Base-by-base conservation (phyloP, 2,329 filamentous ascomycete species). In the Rutstroemia sp. region DNA sequence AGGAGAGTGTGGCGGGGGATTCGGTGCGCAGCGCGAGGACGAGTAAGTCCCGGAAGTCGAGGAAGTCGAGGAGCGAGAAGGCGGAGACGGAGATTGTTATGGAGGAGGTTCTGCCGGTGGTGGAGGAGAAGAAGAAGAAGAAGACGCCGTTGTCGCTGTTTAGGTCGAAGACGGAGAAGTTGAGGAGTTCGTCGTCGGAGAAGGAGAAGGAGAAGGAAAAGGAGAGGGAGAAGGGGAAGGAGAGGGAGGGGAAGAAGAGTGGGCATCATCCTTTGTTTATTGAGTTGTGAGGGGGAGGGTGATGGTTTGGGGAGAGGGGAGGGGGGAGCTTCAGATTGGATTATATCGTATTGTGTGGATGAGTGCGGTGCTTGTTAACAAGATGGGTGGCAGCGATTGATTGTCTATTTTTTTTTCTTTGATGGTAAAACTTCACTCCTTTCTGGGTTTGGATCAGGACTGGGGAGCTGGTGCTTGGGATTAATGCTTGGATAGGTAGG, bases 191-290 rank as follows among this genome's bases (percentile, higher is more conserved):
- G 36, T 48, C 42, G 36, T 36, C 5, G 0, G 49, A 49, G 36
- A 40, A 25, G 14, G 49, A 49, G 36, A 40, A 25, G 14, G 49
- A 55, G 25, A 46, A 50, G 3, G 49, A 50, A 25, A 38, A 55
- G 23, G n/a, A 36, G 2, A 55, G 50, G 48, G 46, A 51, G 0
- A 54, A 48, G 36, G 45, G 36, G 12, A 55, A 55, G 46, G 52
- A 50, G 2, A 55, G 42, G 46, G 46, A 55, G 17, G n/a, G 45
- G 2, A 55, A 55, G 48, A 52, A 51, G 4, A 46, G 51, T 44
- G 48, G 40, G 27, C 54, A 56, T 56, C 54, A 56, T 51, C 54
- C 54, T 10, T 44, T 56, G 12, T 39, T 52, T 10, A 25, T 56
- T 17, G 48, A 51, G 17, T 5, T 46, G 38, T 52, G 30, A 49